Evolutionary conservation across 768 basidiomycete species (phyloP), one percentile per base, ranked within the genome.

Genomic region (Podaxis sp.): DNA sequence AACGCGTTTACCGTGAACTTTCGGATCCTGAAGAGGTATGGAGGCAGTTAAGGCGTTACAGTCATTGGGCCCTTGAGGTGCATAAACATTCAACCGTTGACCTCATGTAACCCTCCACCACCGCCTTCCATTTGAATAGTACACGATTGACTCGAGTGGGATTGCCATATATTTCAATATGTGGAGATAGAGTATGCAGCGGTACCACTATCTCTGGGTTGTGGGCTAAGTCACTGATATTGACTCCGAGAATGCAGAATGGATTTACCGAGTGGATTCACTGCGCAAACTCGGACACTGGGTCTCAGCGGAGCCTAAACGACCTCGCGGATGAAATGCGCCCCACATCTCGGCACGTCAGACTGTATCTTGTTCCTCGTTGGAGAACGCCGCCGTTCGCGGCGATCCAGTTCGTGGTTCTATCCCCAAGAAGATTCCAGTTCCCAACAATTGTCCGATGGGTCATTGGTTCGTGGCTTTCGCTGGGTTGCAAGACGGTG

Each of bases 311-410:
- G 63, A 68, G 66, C 52, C 67, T 61, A 61, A 72, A 67, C 3
- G 67, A 65, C 57, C 69, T 69, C 42, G 66, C 69, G 23, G 70
- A 72, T 7, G 74, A 74, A 51, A 92, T 87, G 67, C 83, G 89
- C 58, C 79, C 81, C 2, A 95, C 89, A 68, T 90, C 90, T 55
- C 94, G 80, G 70, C 91, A 96, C 1, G 95, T 96, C 68, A 96
- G 71, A 73, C 93, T 96, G 56, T 90, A 85, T 69, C 95, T 76
- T 40, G 79, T 79, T 16, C 75, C 74, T 62, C 95, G 80, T 63
- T 70, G 68, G 59, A 94, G 71, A 28, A 71, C 69, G 6, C 82
- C 83, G n/a, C 86, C 87, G 14, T 73, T 69, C 42, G 67, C 53
- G 52, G 88, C 70, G 9, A 74, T 72, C 44, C 73, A 71, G 55